Evolutionary conservation across 345 rosid genomes (phyloP).

Genomic region (Raphanus sativus): DNA sequence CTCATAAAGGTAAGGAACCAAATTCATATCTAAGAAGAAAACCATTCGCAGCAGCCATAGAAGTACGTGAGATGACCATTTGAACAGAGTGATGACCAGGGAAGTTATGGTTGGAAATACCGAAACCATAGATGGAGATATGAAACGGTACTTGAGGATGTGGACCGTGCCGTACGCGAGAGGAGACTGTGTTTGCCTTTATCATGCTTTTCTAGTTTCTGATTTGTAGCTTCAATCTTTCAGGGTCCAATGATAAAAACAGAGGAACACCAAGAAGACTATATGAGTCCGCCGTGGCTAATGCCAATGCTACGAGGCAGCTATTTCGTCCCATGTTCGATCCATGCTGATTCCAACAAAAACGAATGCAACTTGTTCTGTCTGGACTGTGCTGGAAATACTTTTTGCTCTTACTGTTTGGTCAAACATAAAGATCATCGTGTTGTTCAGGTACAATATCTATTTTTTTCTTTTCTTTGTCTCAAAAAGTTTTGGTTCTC

Average conservation of each 20-base stretch:
- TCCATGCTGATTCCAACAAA: constrained; percentile 70
- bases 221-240: background rate
- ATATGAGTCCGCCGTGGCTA: constrained; percentile 65
- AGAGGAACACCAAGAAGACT: constrained; percentile 40
- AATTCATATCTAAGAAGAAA: too few species aligned
- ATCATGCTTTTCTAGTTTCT: background rate
- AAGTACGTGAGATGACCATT: too few species aligned
- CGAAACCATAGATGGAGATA: too few species aligned
- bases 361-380: constrained; percentile 91
- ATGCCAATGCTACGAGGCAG: constrained; percentile 67
- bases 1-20: too few species aligned
- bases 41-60: too few species aligned
- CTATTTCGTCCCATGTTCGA: constrained; percentile 68
- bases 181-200: background rate
- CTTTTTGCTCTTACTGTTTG: constrained; percentile 79
- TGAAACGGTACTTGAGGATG: too few species aligned
- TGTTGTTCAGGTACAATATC: constrained; percentile 59
- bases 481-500: background rate
- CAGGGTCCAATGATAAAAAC: constrained; percentile 49
- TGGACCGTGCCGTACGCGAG: too few species aligned
- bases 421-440: constrained; percentile 71
- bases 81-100: too few species aligned
- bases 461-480: background rate
- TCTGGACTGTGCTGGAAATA: constrained; percentile 71
- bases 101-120: too few species aligned